A percentile compares a stretch with the other conserved stretches of the same genome.
Evolutionary conservation across 2,329 filamentous ascomycete species (phyloP).

Genomic region (Calonectria multiphialidica): DNA sequence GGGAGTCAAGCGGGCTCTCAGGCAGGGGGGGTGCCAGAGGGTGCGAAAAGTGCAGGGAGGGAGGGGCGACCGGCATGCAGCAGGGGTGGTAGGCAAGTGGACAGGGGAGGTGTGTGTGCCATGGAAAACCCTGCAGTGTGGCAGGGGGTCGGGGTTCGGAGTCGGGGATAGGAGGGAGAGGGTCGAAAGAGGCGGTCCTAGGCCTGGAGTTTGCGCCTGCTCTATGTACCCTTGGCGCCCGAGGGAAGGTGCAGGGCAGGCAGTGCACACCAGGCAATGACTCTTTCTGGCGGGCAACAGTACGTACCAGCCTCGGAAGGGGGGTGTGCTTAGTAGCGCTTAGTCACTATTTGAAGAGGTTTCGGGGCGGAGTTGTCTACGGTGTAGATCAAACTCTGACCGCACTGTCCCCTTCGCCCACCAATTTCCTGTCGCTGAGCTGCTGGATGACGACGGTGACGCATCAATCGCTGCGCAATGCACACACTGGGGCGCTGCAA

Average conservation of each 20-base stretch:
- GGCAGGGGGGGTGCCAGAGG: constrained; percentile 34
- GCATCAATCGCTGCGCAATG: constrained; percentile 33
- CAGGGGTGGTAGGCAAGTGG: constrained; percentile 31
- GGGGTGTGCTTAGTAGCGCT: constrained; percentile 34
- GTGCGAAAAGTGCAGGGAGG: neutral
- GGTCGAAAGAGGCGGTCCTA: constrained; percentile 12
- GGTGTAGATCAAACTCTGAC: constrained; percentile 27
- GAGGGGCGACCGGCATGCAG: constrained; percentile 39
- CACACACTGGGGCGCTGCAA: constrained; percentile 30
- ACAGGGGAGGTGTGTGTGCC: constrained; percentile 32
- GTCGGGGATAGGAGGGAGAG: constrained; percentile 29
- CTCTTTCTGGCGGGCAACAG: constrained; percentile 8
- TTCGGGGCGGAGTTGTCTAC: constrained; percentile 32
- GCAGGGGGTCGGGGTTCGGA: constrained; percentile 24
- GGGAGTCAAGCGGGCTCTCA: constrained; percentile 35
- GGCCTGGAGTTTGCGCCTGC: constrained; percentile 22
- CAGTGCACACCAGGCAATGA: constrained; percentile 31
- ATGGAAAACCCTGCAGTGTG: neutral
- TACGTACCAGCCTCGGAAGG: neutral
- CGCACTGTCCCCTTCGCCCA: constrained; percentile 36
- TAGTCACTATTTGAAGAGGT: constrained; percentile 39
- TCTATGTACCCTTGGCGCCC: constrained; percentile 13
- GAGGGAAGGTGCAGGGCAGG: constrained; percentile 30
- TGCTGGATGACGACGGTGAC: constrained; percentile 43
- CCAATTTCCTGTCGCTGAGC: constrained; percentile 23